Conservation (phyloP, 2,329 filamentous ascomycete species). For the Penicillium expansum region DNA sequence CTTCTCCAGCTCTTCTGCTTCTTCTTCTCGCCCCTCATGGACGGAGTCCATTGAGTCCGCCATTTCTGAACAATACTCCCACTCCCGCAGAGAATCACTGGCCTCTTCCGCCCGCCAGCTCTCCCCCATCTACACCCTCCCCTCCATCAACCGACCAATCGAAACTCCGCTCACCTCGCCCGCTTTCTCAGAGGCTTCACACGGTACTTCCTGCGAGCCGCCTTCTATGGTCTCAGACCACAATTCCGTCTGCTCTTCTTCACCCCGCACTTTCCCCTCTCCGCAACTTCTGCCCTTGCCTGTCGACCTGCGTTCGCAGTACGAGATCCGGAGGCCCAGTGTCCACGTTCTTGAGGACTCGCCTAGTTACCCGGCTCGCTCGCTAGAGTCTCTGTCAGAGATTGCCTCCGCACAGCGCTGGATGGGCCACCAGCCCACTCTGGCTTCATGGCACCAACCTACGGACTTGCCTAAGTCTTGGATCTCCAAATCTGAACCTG, state of each 20-base stretch:
- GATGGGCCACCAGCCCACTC: conserved; percentile 28
- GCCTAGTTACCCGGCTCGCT: conserved; percentile 19
- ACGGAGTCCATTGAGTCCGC: conserved; percentile 18
- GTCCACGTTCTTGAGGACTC: conserved; percentile 28
- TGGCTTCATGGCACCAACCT: conserved; percentile 30
- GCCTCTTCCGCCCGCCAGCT: conserved; percentile 30
- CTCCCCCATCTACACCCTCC: conserved; percentile 40
- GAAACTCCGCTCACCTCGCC: conserved; percentile 65
- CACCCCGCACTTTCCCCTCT: conserved; percentile 49
- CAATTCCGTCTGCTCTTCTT: conserved; percentile 61
- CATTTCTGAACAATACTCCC: conserved; percentile 14
- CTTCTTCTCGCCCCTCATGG: conserved; percentile 26
- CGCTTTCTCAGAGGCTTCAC: conserved; percentile 61
- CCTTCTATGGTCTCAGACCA: conserved; percentile 71
- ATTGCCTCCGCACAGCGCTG: conserved; percentile 27
- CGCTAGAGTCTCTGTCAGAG: conserved; percentile 27
- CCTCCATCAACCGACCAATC: conserved; percentile 38
- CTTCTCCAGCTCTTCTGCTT: conserved; percentile 27
- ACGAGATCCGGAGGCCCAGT: conserved; percentile 36
- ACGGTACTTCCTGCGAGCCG: conserved; percentile 57
- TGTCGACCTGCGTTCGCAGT: conserved; percentile 45
- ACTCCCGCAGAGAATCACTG: conserved; percentile 27
- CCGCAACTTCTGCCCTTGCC: conserved; percentile 42
- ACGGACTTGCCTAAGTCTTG: conserved; percentile 28
- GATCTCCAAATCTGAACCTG: conserved; percentile 22